Base-by-base conservation (phyloP, 495 filamentous ascomycete genomes). In the Trichoderma virens region DNA sequence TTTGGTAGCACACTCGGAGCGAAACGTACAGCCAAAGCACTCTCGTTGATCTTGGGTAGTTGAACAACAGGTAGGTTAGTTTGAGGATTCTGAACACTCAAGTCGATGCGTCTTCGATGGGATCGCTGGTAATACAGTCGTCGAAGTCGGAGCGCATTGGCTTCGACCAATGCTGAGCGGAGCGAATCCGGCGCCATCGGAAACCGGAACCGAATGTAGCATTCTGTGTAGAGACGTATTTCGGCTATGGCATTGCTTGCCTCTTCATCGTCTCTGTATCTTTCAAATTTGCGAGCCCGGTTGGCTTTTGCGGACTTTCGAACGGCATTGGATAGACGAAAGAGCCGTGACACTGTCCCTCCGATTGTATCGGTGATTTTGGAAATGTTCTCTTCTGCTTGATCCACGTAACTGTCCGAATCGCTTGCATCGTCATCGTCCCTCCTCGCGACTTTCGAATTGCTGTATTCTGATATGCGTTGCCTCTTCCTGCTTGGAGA, bases 121-220 rank as follows among this genome's bases (percentile, higher is more conserved):
- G 72, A 72, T 27, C 66, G 66, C 69, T 71, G 69, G 67, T 74
- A 72, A 68, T 72, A 74, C 63, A 74, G 69, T 59, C 72, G 72
- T 72, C 70, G 70, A 68, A 74, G 70, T 64, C 72, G 70, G 65
- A 72, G 59, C 67, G 69, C 70, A 62, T 74, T 74, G 64, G 72
- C 70, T 67, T 74, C 67, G 64, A 71, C 65, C 62, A 74, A 65
- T 64, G 70, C 69, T 62, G 63, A 65, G 67, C 72, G 69, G 54
- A 74, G 72, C 16, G 70, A 18, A 34, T 72, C 69, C 56, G 72
- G 70, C 63, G 72, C 72, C 69, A 62, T 32, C 2, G 72, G 72
- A 47, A 70, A 74, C 45, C 70, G 70, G 64, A 69, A 71, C 0
- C 60, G 38, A 65, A 74, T 69, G 31, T 74, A 74, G 69, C 64